A percentile compares a stretch with the other conserved stretches of the same genome.
These are phyloP conservation scores for Macrocybe gigantea DNA, from an alignment of 768 basidiomycete genomes.

Conservation along the genomic window DNA sequence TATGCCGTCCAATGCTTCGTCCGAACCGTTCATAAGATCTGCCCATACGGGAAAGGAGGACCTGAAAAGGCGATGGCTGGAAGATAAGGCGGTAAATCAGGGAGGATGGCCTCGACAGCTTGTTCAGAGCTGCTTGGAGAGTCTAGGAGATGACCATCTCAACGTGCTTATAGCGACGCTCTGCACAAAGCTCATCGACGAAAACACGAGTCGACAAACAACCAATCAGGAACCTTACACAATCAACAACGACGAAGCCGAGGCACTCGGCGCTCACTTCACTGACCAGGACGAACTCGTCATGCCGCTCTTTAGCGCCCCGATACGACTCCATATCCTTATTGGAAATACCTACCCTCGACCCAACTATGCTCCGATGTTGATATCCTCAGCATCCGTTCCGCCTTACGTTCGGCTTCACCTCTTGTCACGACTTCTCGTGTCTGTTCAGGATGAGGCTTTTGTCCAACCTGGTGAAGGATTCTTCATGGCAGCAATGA, in stretches of 20 bases:
- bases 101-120: constrained; percentile 75
- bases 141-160: constrained; percentile 42
- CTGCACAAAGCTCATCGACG: constrained; percentile 49
- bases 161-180: constrained; percentile 50
- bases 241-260: constrained; percentile 39
- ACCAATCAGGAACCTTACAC: constrained; percentile 17
- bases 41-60: constrained; percentile 56
- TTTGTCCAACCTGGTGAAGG: constrained; percentile 66
- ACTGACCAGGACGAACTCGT: constrained; percentile 40
- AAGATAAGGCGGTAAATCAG: constrained; percentile 75
- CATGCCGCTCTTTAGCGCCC: constrained; percentile 62
- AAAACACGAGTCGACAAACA: constrained; percentile 14
- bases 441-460: constrained; percentile 42
- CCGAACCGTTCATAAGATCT: constrained; percentile 63
- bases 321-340: constrained; percentile 63
- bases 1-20: constrained; percentile 57
- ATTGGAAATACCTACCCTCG: constrained; percentile 39
- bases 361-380: constrained; percentile 60
- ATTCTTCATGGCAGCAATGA: constrained; percentile 65
- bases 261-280: constrained; percentile 51
- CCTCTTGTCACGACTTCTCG: constrained; percentile 63
- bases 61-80: constrained; percentile 71
- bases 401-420: constrained; percentile 83
- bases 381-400: constrained; percentile 59
- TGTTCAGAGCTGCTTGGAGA: constrained; percentile 42